These are phyloP conservation scores for Cryptococcus neoformans DNA, from an alignment of 1,284 basidiomycete species.

Conservation along the genomic window DNA sequence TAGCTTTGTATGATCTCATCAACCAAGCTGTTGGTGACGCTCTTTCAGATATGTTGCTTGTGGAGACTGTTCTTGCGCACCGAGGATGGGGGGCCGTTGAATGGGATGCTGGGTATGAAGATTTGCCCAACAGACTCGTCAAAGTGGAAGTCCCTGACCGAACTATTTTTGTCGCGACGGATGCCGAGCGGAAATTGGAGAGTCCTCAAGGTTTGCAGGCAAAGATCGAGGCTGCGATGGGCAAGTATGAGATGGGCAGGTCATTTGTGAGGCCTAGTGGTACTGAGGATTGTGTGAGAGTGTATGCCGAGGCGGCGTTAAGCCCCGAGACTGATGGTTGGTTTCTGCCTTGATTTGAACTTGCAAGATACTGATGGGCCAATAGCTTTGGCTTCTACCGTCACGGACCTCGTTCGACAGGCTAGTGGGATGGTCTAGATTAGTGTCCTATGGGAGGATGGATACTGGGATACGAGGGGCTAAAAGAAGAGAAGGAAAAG, in stretches of 20 bases:
- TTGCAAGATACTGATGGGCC: background rate
- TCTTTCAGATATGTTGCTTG: constrained; percentile 91
- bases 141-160: constrained; percentile 90
- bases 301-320: constrained; percentile 89
- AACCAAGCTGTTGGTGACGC: constrained; percentile 99
- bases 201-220: constrained; percentile 76
- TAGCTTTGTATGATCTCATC: constrained; percentile 77
- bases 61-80: constrained; percentile 88
- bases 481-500: background rate
- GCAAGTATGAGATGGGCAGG: constrained; percentile 77
- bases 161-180: constrained; percentile 81
- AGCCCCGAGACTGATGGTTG: constrained; percentile 76
- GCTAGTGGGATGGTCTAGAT: constrained; percentile 16
- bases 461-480: background rate
- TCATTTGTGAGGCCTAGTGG: constrained; percentile 96
- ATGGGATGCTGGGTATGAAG: constrained; percentile 93
- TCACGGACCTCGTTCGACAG: constrained; percentile 34
- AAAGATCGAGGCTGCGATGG: constrained; percentile 81
- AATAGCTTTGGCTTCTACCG: constrained; percentile 27
- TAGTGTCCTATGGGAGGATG: background rate
- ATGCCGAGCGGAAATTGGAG: constrained; percentile 86
- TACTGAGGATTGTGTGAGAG: constrained; percentile 96
- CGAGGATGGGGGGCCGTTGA: constrained; percentile 77
- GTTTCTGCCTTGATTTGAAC: constrained; percentile 29
- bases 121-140: constrained; percentile 94